Base-by-base conservation (phyloP, 768 basidiomycete genomes). In the Lentinula lateritia region DNA sequence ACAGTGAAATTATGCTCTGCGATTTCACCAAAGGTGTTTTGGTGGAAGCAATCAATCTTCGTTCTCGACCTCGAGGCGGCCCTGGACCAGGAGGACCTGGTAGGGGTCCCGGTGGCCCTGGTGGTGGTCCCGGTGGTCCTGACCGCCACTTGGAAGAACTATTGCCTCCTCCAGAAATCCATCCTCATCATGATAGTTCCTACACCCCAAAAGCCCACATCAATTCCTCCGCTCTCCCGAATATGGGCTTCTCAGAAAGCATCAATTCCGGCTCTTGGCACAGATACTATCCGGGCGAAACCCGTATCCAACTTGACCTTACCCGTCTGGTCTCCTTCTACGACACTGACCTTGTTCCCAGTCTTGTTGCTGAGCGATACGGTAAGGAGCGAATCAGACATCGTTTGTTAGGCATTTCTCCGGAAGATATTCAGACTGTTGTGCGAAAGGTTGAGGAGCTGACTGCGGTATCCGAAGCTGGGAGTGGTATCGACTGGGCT, bases 1-100 rank as follows among this genome's bases (percentile, higher is more conserved):
- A 10, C 58, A 82, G 80, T 61, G 82, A 83, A 65, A 68, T 80
- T 8, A 79, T 80, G 74, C 68, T 81, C 5, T 82, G 81, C 63
- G 73, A 81, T 63, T 81, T 83, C 62, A 73, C 70, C 0, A 63
- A 67, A 2, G 79, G 78, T 1, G 68, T 82, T 6, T 65, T 74
- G 8, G 64, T 73, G 2, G 72, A 76, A 7, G 77, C 80, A 16
- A 61, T 74, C 2, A 71, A 77, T 48, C 64, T 81, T 42, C 60
- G 56, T 6, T 20, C 58, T 38, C 41, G 35, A 28, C 10, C 35
- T 32, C 34, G 50, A 12, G 50, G 58, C 32, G 45, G 54, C n/a
- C 53, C 45, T 28, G 28, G 45, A 43, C 45, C 35, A n/a, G 45
- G 61, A 52, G 6, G 57, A 43, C n/a, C 64, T 61, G 20, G 53